phyloP scores from a whole-genome alignment of 495 filamentous ascomycete genomes.

The Daldinia grandis region DNA sequence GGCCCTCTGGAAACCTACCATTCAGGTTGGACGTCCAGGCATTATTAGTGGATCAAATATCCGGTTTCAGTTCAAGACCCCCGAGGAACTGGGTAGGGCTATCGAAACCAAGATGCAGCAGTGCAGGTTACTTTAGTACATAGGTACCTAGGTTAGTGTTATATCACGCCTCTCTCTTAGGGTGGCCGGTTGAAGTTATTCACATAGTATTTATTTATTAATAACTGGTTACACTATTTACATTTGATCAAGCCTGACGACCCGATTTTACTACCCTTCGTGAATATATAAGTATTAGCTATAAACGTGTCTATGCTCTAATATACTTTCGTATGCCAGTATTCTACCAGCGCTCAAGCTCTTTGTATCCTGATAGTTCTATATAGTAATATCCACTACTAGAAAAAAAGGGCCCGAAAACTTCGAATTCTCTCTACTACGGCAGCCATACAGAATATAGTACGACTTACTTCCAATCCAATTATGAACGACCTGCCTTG shows the following conservation, averaged over 20 bases:
- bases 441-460: slow-evolving; percentile 6
- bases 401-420: background rate
- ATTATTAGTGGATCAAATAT: background rate
- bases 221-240: background rate
- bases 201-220: background rate
- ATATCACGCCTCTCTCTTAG: background rate
- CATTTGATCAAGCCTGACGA: background rate
- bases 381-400: background rate
- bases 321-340: background rate
- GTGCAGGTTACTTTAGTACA: background rate
- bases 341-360: background rate
- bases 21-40: background rate
- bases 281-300: slow-evolving; percentile 1
- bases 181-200: too few relatives aligned
- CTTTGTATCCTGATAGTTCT: slow-evolving; percentile 1
- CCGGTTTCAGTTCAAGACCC: background rate
- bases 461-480: slow-evolving; percentile 7
- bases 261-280: background rate
- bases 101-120: background rate
- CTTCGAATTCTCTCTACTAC: slow-evolving; percentile 30
- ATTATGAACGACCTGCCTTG: slow-evolving; percentile 20
- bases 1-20: background rate
- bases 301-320: background rate
- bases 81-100: background rate
- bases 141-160: too few relatives aligned